A percentile compares a stretch with the other conserved stretches of the same genome.
Evolutionary conservation across 2,329 filamentous ascomycete genomes (phyloP).

Genomic region (Cordyceps fumosorosea): DNA sequence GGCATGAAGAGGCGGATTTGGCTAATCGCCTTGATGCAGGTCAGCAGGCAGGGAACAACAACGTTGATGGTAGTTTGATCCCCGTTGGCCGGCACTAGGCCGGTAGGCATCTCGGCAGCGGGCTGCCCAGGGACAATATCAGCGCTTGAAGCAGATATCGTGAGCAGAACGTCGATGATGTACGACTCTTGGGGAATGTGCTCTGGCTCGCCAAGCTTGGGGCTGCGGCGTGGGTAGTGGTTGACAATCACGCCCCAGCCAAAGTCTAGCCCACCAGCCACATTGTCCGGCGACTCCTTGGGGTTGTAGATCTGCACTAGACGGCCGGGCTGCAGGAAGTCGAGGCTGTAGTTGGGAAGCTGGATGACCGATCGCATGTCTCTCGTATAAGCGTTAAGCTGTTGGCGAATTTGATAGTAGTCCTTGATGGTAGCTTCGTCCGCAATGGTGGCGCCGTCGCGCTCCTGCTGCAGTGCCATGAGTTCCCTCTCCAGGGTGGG

Average conservation of each 20-base stretch:
- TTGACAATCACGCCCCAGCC: conserved; percentile 90
- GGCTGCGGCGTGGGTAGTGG: conserved; percentile 56
- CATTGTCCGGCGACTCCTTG: conserved; percentile 36
- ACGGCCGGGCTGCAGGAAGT: conserved; percentile 82
- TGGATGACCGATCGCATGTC: conserved; percentile 91
- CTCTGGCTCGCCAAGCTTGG: conserved; percentile 62
- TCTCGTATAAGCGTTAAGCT: conserved; percentile 73
- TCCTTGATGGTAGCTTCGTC: conserved; percentile 88
- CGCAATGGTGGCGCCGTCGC: conserved; percentile 66
- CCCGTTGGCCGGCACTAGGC: conserved; percentile 38
- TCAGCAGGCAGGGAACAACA: conserved; percentile 72
- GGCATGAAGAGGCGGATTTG: conserved; percentile 80
- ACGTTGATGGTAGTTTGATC: conserved; percentile 26
- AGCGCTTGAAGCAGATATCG: conserved; percentile 43
- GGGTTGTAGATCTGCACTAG: conserved; percentile 78
- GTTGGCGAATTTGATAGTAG: conserved; percentile 84
- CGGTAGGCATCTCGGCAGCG: conserved; percentile 48
- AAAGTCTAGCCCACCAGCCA: conserved; percentile 56
- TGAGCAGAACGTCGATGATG: conserved; percentile 75
- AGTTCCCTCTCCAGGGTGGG: conserved; percentile 78
- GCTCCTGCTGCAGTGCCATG: conserved; percentile 68
- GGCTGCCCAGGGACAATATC: conserved; percentile 34
- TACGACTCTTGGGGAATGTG: conserved; percentile 69
- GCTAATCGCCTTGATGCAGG: conserved; percentile 76
- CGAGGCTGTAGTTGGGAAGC: conserved; percentile 78